phyloP scores from a whole-genome alignment of 495 filamentous ascomycete species.

The Astrothelium macrocarpum region DNA sequence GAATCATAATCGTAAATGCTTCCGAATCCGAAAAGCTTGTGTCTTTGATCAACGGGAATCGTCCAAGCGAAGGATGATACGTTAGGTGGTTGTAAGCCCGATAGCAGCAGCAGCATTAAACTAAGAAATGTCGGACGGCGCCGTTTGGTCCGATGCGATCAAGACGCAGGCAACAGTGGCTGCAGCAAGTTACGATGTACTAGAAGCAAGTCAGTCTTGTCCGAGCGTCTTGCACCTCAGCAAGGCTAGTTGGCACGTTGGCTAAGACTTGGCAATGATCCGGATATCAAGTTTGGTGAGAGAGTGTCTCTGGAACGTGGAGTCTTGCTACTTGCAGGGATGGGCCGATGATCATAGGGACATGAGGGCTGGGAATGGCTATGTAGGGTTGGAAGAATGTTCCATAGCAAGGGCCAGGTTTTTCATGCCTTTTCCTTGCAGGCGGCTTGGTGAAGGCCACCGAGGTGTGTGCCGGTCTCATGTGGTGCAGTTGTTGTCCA shows the following conservation, averaged over 20 bases:
- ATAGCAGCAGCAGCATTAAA: neutral
- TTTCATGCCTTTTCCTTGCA: conserved; percentile 5
- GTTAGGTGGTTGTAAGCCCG: neutral
- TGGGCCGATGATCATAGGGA: neutral
- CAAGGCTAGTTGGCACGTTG: neutral
- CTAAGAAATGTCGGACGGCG: neutral
- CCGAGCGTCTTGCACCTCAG: neutral
- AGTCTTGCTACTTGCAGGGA: neutral
- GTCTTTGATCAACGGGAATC: neutral
- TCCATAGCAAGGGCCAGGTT: neutral
- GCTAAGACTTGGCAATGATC: neutral
- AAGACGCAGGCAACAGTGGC: neutral
- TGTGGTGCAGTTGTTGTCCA: neutral
- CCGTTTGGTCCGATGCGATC: neutral
- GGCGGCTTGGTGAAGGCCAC: neutral
- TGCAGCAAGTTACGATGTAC: neutral
- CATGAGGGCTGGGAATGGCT: neutral
- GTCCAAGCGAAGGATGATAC: conserved; percentile 4
- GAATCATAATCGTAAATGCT: neutral
- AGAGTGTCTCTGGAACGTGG: neutral
- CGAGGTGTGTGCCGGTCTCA: conserved; percentile 3
- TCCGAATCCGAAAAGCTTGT: no score
- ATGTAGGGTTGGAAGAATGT: neutral
- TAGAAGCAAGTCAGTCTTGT: neutral
- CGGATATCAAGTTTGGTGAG: neutral